Conservation (phyloP, 2,329 filamentous ascomycete species). For the Xylaria sp. region DNA sequence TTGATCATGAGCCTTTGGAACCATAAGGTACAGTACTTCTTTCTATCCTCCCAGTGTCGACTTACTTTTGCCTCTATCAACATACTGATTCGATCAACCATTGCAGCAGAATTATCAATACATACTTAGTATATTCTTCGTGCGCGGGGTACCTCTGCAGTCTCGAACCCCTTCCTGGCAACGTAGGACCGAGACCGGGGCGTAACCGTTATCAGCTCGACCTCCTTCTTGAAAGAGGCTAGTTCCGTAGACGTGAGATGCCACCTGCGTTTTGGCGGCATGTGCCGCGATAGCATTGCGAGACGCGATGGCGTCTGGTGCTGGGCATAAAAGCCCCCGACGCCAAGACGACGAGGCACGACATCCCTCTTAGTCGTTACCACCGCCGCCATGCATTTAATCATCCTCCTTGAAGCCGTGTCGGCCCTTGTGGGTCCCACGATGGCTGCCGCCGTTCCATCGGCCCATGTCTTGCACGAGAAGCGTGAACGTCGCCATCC, state of each 20-base stretch:
- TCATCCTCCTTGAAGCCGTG: conserved; percentile 5
- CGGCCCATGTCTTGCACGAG: conserved; percentile 7
- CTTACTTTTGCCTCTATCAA: neutral
- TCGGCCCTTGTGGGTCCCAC: conserved; percentile 9
- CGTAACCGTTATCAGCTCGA: conserved; percentile 7
- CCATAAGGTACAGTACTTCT: neutral
- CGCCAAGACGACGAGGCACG: conserved; percentile 6
- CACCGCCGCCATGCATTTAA: conserved; percentile 15
- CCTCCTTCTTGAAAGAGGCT: conserved; percentile 15
- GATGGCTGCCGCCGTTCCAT: conserved; percentile 8
- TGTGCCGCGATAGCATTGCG: conserved; percentile 5
- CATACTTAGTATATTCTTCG: neutral
- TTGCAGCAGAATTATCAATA: neutral
- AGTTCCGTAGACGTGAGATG: neutral
- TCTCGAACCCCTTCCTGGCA: neutral
- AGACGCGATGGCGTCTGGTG: conserved; percentile 5
- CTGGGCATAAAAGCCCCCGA: conserved; percentile 16
- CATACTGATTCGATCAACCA: neutral
- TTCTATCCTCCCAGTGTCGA: neutral
- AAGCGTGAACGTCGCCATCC: conserved; percentile 17
- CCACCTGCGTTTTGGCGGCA: neutral
- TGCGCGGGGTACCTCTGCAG: no score
- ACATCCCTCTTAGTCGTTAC: conserved; percentile 6
- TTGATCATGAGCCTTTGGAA: neutral
- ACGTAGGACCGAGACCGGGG: conserved; percentile 14